These are phyloP conservation scores for Pyrenula massariospora DNA, from an alignment of 495 filamentous ascomycete species.

Conservation along the genomic window DNA sequence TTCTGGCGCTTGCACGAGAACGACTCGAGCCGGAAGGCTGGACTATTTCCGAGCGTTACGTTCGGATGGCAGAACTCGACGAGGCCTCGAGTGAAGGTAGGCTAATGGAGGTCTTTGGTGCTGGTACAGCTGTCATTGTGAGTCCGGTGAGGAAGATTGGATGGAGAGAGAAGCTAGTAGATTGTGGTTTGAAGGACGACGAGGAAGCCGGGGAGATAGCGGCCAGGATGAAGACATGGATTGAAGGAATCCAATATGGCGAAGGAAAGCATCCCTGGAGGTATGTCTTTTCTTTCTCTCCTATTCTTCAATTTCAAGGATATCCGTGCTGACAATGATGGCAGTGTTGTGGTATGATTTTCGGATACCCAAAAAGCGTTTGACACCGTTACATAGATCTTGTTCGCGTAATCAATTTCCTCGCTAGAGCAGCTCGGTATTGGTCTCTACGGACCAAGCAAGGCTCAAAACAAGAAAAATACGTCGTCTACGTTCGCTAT, in stretches of 20 bases:
- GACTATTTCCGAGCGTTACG: conserved; percentile 77
- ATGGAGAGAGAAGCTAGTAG: conserved; percentile 66
- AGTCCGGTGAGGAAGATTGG: conserved; percentile 75
- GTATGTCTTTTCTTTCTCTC: conserved; percentile 18
- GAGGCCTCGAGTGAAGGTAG: conserved; percentile 75
- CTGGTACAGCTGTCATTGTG: conserved; percentile 70
- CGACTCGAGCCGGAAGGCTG: conserved; percentile 75
- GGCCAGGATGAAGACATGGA: conserved; percentile 84
- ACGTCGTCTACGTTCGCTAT: too few species aligned
- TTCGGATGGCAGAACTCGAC: conserved; percentile 72
- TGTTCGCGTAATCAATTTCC: too few species aligned
- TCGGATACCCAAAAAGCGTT: too few species aligned
- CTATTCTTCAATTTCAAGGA: too few species aligned
- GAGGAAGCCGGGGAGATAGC: conserved; percentile 84
- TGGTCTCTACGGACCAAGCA: too few species aligned
- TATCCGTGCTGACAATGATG: too few species aligned
- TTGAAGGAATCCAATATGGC: conserved; percentile 88
- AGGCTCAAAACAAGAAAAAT: too few species aligned
- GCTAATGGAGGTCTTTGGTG: conserved; percentile 82
- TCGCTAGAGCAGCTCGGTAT: too few species aligned
- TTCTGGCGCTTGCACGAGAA: conserved; percentile 74
- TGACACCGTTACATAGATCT: too few species aligned
- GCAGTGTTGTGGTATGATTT: too few species aligned
- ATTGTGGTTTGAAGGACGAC: conserved; percentile 63
- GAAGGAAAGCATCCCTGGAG: conserved; percentile 86